Percentiles rank a stretch among this genome's conserved stretches.
Evolutionary conservation across 164 flowering plant species (phyloP).

Genomic region (Malania oleifera): DNA sequence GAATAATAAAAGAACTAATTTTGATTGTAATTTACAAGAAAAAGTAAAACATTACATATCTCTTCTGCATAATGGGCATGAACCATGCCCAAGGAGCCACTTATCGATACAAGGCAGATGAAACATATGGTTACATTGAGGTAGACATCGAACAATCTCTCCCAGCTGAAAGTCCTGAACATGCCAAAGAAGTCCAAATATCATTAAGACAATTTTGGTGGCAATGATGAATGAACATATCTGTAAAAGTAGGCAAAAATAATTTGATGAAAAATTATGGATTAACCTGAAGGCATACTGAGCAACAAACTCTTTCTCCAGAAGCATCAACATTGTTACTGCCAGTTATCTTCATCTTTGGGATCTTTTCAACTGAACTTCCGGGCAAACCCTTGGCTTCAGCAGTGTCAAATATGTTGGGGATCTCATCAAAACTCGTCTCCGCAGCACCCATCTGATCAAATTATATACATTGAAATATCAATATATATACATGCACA

Average conservation of each 20-base stretch:
- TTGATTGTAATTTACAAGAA: conserved; percentile 16
- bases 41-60: conserved; percentile 47
- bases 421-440: conserved; percentile 53
- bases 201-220: no score
- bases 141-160: conserved; percentile 73
- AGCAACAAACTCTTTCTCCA: conserved; percentile 74
- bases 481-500: no score
- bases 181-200: no score
- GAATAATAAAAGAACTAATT: no score
- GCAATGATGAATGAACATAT: no score
- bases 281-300: conserved; percentile 88
- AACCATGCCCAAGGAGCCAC: conserved; percentile 82
- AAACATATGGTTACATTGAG: conserved; percentile 85
- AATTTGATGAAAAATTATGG: conserved; percentile 1
- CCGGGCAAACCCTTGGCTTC: conserved; percentile 66
- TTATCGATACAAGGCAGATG: conserved; percentile 87
- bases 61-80: conserved; percentile 89
- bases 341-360: conserved; percentile 56
- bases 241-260: no score
- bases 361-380: conserved; percentile 68
- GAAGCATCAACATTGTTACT: conserved; percentile 56
- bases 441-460: conserved; percentile 82
- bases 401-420: conserved; percentile 65
- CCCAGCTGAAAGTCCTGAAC: conserved; percentile 72
- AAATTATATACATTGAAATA: conserved; percentile 9